Percentiles rank a stretch among this genome's conserved stretches.
These are phyloP conservation scores for Nothopassalora personata DNA, from an alignment of 2,329 filamentous ascomycete genomes.

Conservation along the genomic window DNA sequence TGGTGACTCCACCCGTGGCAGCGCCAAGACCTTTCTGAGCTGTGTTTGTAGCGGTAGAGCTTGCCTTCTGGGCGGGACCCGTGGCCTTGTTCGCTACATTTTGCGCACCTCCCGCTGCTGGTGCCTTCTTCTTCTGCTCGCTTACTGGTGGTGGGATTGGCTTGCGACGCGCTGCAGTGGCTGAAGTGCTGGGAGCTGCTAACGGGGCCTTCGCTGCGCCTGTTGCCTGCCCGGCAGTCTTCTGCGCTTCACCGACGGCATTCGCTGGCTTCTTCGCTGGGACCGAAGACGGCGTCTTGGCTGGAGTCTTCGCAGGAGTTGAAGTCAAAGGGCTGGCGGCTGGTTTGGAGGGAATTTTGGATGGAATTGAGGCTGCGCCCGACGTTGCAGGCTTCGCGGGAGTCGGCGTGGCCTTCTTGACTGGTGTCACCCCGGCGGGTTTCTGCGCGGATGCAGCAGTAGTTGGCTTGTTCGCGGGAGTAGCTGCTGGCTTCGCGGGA, in stretches of 20 bases:
- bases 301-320: conserved; percentile 9
- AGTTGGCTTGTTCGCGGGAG: conserved; percentile 21
- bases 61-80: conserved; percentile 13
- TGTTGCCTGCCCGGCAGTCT: conserved; percentile 14
- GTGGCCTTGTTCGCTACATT: conserved; percentile 7
- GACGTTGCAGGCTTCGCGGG: conserved; percentile 13
- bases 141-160: conserved; percentile 18
- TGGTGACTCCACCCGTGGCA: conserved; percentile 25
- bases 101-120: conserved; percentile 1
- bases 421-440: conserved; percentile 14
- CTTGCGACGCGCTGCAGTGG: conserved; percentile 10
- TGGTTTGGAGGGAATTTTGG: conserved; percentile 8
- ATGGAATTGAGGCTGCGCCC: conserved; percentile 12
- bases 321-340: conserved; percentile 13
- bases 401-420: conserved; percentile 17
- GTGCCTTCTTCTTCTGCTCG: conserved; percentile 14
- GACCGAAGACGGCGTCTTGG: conserved; percentile 8
- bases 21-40: conserved; percentile 25
- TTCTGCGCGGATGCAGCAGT: conserved; percentile 16
- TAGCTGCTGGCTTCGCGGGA: conserved; percentile 13
- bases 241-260: conserved; percentile 13
- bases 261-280: conserved; percentile 20
- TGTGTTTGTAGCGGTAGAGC: conserved; percentile 22
- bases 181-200: conserved; percentile 7
- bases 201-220: conserved; percentile 11